Conservation (phyloP, 192 early-diverging fungal species). For the Backusella tarrabulga region DNA sequence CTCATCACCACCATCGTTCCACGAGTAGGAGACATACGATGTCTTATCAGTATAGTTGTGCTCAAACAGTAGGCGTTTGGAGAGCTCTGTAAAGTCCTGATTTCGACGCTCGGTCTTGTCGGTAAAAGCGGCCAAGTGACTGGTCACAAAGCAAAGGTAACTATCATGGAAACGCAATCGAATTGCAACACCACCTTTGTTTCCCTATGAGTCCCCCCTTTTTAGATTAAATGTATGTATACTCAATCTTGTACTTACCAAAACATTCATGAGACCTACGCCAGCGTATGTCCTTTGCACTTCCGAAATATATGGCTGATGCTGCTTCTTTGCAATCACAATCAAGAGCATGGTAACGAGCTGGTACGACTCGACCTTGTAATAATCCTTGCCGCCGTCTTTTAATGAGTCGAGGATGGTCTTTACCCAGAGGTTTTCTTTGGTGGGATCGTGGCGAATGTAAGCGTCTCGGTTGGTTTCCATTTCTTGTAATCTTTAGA, state of each 20-base stretch:
- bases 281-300: conserved; percentile 70
- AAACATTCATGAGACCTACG: conserved; percentile 81
- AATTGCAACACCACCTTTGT: conserved; percentile 92
- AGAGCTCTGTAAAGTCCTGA: conserved; percentile 86
- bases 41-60: background rate
- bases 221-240: background rate
- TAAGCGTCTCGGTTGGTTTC: conserved; percentile 86
- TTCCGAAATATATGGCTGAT: conserved; percentile 54
- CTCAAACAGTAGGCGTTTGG: conserved; percentile 66
- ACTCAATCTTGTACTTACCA: conserved; percentile 35
- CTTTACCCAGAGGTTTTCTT: conserved; percentile 80
- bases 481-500: conserved; percentile 82
- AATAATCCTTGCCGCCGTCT: conserved; percentile 46
- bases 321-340: conserved; percentile 64
- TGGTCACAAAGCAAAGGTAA: conserved; percentile 84
- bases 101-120: conserved; percentile 79
- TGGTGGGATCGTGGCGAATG: conserved; percentile 72
- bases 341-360: conserved; percentile 89
- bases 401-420: conserved; percentile 70
- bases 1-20: conserved; percentile 37
- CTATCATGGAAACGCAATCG: conserved; percentile 77
- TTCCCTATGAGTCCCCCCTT: conserved; percentile 58
- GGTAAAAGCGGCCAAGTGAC: conserved; percentile 87
- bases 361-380: conserved; percentile 76
- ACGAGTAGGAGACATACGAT: conserved; percentile 23